Conservation (phyloP, 2,329 filamentous ascomycete genomes). For the Didymella exigua region DNA sequence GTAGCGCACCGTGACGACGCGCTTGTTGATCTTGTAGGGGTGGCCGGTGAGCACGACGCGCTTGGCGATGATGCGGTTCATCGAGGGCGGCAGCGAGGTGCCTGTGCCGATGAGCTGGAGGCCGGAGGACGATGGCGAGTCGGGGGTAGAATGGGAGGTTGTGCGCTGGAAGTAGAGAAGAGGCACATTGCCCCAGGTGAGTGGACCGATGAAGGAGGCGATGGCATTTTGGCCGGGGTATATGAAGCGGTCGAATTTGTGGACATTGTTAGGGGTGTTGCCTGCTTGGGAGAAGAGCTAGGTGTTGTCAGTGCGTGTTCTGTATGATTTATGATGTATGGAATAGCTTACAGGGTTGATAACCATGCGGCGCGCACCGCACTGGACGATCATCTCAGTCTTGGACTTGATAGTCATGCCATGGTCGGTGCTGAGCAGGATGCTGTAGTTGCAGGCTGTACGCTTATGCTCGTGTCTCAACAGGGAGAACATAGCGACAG, state of each 20-base stretch:
- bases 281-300: conserved; percentile 83
- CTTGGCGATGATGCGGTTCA: conserved; percentile 84
- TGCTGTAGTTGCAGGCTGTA: conserved; percentile 81
- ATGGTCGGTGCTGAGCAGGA: conserved; percentile 81
- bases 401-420: conserved; percentile 83
- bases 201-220: conserved; percentile 84
- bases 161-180: conserved; percentile 81
- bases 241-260: conserved; percentile 92
- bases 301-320: background rate
- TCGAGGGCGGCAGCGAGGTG: conserved; percentile 78
- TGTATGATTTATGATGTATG: background rate
- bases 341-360: conserved; percentile 69
- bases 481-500: conserved; percentile 81
- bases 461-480: conserved; percentile 95
- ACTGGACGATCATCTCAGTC: conserved; percentile 89
- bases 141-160: conserved; percentile 34
- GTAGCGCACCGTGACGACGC: conserved; percentile 93
- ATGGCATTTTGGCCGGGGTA: conserved; percentile 90
- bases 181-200: conserved; percentile 92
- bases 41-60: conserved; percentile 92
- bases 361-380: conserved; percentile 82
- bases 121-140: conserved; percentile 30
- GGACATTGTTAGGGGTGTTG: conserved; percentile 92
- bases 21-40: conserved; percentile 98
- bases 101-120: conserved; percentile 84